A percentile compares a stretch with the other conserved stretches of the same genome.
phyloP scores from a whole-genome alignment of 1,139 yeast genomes.

The Spathaspora sp. region DNA sequence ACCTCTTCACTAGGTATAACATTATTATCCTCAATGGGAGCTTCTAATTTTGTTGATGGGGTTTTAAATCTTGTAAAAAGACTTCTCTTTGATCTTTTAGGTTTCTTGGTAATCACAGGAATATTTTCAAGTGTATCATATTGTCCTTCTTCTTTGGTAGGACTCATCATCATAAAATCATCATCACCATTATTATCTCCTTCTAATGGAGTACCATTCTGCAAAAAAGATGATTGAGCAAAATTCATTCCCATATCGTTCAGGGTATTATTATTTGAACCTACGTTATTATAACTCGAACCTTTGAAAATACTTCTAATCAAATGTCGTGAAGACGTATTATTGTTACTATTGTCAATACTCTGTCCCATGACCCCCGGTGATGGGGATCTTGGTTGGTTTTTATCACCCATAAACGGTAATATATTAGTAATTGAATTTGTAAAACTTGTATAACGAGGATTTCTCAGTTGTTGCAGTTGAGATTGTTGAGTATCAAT shows the following conservation, averaged over 20 bases:
- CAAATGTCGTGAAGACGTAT: slow-evolving; percentile 30
- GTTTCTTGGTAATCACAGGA: slow-evolving; percentile 21
- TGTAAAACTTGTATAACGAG: slow-evolving; percentile 37
- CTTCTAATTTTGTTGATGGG: slow-evolving; percentile 16
- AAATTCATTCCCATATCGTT: slow-evolving; percentile 2
- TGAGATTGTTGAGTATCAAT: slow-evolving; percentile 21
- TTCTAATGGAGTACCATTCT: neutral
- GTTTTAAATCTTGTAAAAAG: slow-evolving; percentile 43
- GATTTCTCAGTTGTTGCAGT: slow-evolving; percentile 16
- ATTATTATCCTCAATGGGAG: slow-evolving; percentile 6
- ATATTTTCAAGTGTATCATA: slow-evolving; percentile 17
- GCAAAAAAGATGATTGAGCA: slow-evolving; percentile 2
- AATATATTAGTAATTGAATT: slow-evolving; percentile 42
- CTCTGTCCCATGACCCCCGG: slow-evolving; percentile 13
- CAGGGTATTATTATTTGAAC: slow-evolving; percentile 1
- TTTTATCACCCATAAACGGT: slow-evolving; percentile 46
- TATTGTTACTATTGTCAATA: neutral
- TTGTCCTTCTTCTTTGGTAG: slow-evolving; percentile 23
- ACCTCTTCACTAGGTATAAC: slow-evolving; percentile 5
- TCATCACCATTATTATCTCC: slow-evolving; percentile 5
- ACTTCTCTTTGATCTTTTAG: slow-evolving; percentile 35
- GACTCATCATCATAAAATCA: slow-evolving; percentile 23
- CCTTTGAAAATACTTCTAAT: slow-evolving; percentile 45
- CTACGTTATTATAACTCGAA: slow-evolving; percentile 8
- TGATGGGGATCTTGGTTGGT: slow-evolving; percentile 25